Base-by-base conservation (phyloP, 2,329 filamentous ascomycete species). In the Aspergillus uvarum region DNA sequence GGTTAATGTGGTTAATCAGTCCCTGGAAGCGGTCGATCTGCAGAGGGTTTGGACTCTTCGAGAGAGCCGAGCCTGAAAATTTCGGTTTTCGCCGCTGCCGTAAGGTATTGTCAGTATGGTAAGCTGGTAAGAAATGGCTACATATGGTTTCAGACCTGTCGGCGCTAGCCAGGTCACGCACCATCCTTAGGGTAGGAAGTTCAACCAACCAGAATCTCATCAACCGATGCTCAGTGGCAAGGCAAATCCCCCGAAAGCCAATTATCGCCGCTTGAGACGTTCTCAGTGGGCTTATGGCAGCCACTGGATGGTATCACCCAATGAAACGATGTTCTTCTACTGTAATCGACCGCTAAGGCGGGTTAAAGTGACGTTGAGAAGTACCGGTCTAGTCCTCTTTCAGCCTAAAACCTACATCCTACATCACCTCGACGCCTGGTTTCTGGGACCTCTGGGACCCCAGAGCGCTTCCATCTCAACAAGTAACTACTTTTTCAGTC, bases 141-240 rank as follows among this genome's bases (percentile, higher is more conserved):
- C 26, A 29, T 42, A 47, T 51, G 51, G 58, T 61, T 58, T 48
- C 55, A 59, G 56, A 55, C 44, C 11, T 49, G 62, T 50, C 59
- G 47, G 62, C 60, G 44, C 60, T 62, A 63, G 60, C 50, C 32
- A 59, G 64, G 65, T 67, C 66, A 67, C 64, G 61, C 65, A 66
- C 63, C 62, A 68, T 54, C 52, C 59, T 63, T 62, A 61, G 59
- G 64, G 62, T 56, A 64, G 49, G 3, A 11, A 47, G 42, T 14
- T 19, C 14, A 54, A 47, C 63, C 64, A 65, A 66, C 63, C 64
- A 67, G 63, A 59, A 44, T 47, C 56, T 52, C 54, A 53, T 51
- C 55, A 56, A 56, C 59, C 56, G 59, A 59, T 60, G 49, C 58
- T 58, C 58, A 60, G 67, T 69, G 67, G 67, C 67, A 63, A 69